Evolutionary conservation across 352 stramenopile genomes (phyloP).

Genomic region (Bremia lactucae): DNA sequence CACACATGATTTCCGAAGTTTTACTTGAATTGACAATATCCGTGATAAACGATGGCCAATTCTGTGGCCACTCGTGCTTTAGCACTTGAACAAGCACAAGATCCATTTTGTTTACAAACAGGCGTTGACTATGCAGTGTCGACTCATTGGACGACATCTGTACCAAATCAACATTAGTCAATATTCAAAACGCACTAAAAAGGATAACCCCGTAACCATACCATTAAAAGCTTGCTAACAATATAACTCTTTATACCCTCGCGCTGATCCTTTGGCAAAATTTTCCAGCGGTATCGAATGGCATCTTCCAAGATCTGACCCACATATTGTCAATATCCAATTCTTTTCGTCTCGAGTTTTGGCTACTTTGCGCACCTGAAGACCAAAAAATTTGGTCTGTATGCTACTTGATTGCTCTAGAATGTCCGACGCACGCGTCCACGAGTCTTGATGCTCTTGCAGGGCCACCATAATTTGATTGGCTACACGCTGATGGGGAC

Average conservation of each 20-base stretch:
- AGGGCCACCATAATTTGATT: slow-evolving; percentile 92
- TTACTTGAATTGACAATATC: slow-evolving; percentile 91
- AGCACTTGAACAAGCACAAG: slow-evolving; percentile 96
- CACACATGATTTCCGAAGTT: slow-evolving; percentile 95
- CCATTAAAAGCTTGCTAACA: slow-evolving; percentile 91
- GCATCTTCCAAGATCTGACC: slow-evolving; percentile 92
- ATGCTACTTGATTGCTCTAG: slow-evolving; percentile 88
- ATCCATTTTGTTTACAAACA: slow-evolving; percentile 95
- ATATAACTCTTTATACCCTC: slow-evolving; percentile 99
- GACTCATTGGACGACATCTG: slow-evolving; percentile 87
- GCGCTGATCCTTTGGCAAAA: slow-evolving; percentile 92
- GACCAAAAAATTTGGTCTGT: slow-evolving; percentile 89
- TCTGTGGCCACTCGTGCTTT: slow-evolving; percentile 99
- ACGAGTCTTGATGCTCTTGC: slow-evolving; percentile 89
- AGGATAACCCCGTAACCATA: slow-evolving; percentile 25
- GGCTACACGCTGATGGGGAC: slow-evolving; percentile 86
- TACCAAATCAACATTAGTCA: neutral
- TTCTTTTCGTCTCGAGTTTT: neutral
- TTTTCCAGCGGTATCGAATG: slow-evolving; percentile 95
- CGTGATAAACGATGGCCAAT: slow-evolving; percentile 98
- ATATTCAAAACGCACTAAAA: neutral
- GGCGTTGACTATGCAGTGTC: slow-evolving; percentile 78
- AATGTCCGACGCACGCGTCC: slow-evolving; percentile 91
- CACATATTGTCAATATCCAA: neutral
- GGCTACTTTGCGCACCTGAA: slow-evolving; percentile 45